Evolutionary conservation across 208 protist species (phyloP), one percentile per base, ranked within the genome.

Genomic region (Crithidia brevicula): DNA sequence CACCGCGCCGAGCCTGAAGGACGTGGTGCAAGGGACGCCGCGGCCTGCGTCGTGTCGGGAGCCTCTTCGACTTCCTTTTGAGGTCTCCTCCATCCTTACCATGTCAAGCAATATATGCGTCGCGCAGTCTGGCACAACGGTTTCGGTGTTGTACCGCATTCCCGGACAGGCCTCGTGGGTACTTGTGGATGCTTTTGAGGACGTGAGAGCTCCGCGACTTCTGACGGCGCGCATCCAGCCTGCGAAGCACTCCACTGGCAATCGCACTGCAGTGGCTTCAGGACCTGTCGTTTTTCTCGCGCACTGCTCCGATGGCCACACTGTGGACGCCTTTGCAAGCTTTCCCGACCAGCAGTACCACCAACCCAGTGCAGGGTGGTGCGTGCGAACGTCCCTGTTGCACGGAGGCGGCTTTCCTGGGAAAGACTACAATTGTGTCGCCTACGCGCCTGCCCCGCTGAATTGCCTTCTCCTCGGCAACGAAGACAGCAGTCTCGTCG

Each of bases 361-460:
- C 0, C 13, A 22, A 18, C 30, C 11, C 5, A 10, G 30, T 4
- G 3, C 33, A 0, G 50, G 13, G 63, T 13, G 2, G n/a, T 40
- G 31, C 6, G 28, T 9, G 38, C 31, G n/a, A 22, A 81, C 80
- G 16, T 57, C 49, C 18, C 20, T 89, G 11, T 15, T 92, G 8
- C 50, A 72, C 34, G 82, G 82, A 0, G 49, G 65, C 13, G 66
- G 46, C 3, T 74, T 79, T 20, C 61, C 73, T 23, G 90, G 90
- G 1, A 88, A 91, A 43, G 90, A 95, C 71, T 89, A 83, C 63
- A 95, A 91, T 66, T 70, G 79, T 36, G 63, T 68, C 8, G 49
- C 84, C 10, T 73, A 78, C 68, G 50, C 88, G 2, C 76, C 75
- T 0, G 27, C 51, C 1, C 74, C 77, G n/a, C 43, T 70, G 8